A percentile compares a stretch with the other conserved stretches of the same genome.
Conservation (phyloP, 2,329 filamentous ascomycete species). For the Sporothrix phasma region DNA sequence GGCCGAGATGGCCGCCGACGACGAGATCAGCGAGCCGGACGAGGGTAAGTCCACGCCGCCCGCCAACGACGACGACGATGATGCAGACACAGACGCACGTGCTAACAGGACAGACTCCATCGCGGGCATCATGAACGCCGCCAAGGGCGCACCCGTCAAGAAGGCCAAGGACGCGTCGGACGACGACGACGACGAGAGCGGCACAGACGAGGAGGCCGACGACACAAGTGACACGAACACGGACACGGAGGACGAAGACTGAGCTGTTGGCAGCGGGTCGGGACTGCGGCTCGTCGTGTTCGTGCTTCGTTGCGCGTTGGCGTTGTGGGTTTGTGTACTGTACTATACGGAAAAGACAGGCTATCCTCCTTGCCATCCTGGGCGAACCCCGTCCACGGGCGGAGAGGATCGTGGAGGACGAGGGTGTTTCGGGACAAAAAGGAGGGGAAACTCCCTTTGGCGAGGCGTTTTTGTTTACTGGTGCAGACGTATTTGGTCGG, state of each 20-base stretch:
- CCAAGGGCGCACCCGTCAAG: constrained; percentile 59
- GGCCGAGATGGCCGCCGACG: constrained; percentile 68
- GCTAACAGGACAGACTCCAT: constrained; percentile 56
- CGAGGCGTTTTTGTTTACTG: constrained; percentile 6
- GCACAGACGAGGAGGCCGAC: constrained; percentile 62
- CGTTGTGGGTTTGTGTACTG: neutral
- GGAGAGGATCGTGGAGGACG: neutral
- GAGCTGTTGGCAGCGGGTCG: constrained; percentile 11
- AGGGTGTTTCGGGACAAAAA: neutral
- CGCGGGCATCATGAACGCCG: constrained; percentile 79
- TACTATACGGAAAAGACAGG: neutral
- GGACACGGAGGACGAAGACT: constrained; percentile 54
- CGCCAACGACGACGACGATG: too few species aligned
- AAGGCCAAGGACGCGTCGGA: constrained; percentile 43
- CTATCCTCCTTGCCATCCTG: neutral
- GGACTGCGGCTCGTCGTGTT: neutral
- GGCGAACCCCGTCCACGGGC: too few species aligned
- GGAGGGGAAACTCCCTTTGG: neutral
- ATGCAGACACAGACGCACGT: constrained; percentile 20
- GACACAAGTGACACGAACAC: constrained; percentile 61
- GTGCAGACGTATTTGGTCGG: neutral
- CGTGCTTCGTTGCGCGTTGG: neutral
- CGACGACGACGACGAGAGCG: constrained; percentile 58
- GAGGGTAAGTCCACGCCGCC: constrained; percentile 63
- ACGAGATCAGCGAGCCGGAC: constrained; percentile 95